Base-by-base conservation (phyloP, 306 rosid genomes). In the Lathyrus tuberosus region DNA sequence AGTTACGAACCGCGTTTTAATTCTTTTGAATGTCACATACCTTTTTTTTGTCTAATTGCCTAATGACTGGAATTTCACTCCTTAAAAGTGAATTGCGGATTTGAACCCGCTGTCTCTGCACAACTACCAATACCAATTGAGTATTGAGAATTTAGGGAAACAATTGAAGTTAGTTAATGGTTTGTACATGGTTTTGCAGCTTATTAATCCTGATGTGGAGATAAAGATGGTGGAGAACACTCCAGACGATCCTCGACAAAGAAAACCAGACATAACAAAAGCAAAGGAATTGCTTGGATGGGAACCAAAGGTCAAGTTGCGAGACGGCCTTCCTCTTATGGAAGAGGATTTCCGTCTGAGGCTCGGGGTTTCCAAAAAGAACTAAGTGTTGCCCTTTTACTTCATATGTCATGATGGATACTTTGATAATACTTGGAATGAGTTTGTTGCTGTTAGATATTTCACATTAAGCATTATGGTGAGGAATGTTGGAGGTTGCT, bases 301-400 rank as follows among this genome's bases (percentile, higher is more conserved):
- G 96, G 96, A 85, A 59, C 96, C 96, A 28, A 87, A 84, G 77
- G 51, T 89, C 53, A 87, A 76, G 83, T 70, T 89, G 69, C 66
- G 89, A 3, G 89, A 87, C 51, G 96, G 96, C 56, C 89, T 89
- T 62, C 92, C 92, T 49, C 92, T 87, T 35, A 89, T 89, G 96
- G 92, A 89, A 84, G 92, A 87, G 20, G 96, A 87, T 81, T 89
- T 89, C 80, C 87, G 91, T 18, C 69, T 9, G 26, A 85, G 96
- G 84, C 92, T 89, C 17, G 92, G 87, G 6, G 85, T 81, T 67
- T 38, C 79, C 37, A 76, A 76, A 58, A 87, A 78, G 72, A 76
- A 74, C 30, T 84, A 73, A 75, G 6, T 13, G 9, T 6, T 51
- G 16, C 14, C 53, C 57, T 38, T 35, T 37, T 35, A 7, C 70